Base-by-base conservation (phyloP, 768 basidiomycete species). In the Pleurotus sapidus region DNA sequence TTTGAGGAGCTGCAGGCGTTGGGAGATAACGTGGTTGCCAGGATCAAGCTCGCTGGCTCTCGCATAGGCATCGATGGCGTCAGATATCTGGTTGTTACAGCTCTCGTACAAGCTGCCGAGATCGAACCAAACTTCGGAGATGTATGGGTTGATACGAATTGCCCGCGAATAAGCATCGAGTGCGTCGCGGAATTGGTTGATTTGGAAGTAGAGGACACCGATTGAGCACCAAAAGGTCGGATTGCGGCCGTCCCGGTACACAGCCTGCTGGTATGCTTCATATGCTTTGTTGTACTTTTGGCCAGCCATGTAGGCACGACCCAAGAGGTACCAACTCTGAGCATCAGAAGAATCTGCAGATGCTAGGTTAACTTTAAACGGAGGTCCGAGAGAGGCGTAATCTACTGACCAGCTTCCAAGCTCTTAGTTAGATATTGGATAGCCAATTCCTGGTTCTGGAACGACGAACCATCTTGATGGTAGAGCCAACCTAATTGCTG, bases 201-300 rank as follows among this genome's bases (percentile, higher is more conserved):
- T 98, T 70, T 99, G 95, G 81, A 97, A 99, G 71, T 99, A 99
- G 1, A 99, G 83, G 0, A 99, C 97, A 47, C 97, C 97, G 66
- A 99, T 99, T 20, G 94, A 96, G 70, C 96, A 98, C 97, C 97
- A 98, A 74, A 98, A 99, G 0, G 97, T 98, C 0, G 97, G 97
- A 69, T 98, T 99, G 58, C 95, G 92, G 18, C 96, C 97, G 66
- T 99, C 97, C 54, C 96, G 91, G 73, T 98, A 98, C 15, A 99
- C 95, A 17, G 97, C 96, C 72, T 99, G 97, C 66, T 99, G 97
- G 69, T 98, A 98, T 0, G 95, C 95, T 71, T 99, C 96, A 74
- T 99, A 98, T 15, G 97, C 97, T 70, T 98, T 98, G 81, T 97
- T 98, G 77, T 98, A 98, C 70, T 98, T 96, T 72, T 93, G 93